Evolutionary conservation across 2,329 filamentous ascomycete genomes (phyloP), one percentile per base, ranked within the genome.

Genomic region (Rhinocladiella mackenziei): DNA sequence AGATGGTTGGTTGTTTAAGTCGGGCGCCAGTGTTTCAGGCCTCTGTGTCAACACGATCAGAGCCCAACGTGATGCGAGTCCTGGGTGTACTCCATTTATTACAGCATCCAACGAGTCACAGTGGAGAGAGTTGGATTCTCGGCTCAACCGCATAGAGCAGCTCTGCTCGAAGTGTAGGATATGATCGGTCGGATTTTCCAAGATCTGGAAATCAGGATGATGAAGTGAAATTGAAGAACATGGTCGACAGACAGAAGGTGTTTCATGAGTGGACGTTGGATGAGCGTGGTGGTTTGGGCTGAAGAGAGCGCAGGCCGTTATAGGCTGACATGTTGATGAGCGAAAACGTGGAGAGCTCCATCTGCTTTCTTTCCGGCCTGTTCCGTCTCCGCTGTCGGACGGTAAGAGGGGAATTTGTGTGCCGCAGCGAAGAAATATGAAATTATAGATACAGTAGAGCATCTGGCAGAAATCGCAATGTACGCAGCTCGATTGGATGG

Each of bases 11-110:
- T 38, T 30, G 29, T 20, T 32, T 36, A 20, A 13, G 32, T 13
- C 39, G 48, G 45, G 29, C 49, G 26, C 50, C 43, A 53, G 50
- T 50, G 50, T 53, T 53, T 53, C 50, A 53, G 40, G 29, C n/a
- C 36, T 47, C 25, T 50, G 40, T 43, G 32, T 42, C 50, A 45
- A 20, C 26, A 39, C 33, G 31, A 40, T 18, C 38, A 44, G 35
- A 20, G 19, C 40, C 42, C 26, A 38, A 35, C 14, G 13, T 30
- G 8, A n/a, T 25, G 23, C n/a, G n/a, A n/a, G n/a, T n/a, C n/a
- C n/a, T n/a, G n/a, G n/a, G n/a, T n/a, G n/a, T n/a, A n/a, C n/a
- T n/a, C n/a, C n/a, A n/a, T n/a, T n/a, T n/a, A n/a, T n/a, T n/a
- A n/a, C n/a, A n/a, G n/a, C n/a, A n/a, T n/a, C n/a, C n/a, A n/a